Evolutionary conservation across 257 asterid species (phyloP).

Genomic region (Agastache rugosa): DNA sequence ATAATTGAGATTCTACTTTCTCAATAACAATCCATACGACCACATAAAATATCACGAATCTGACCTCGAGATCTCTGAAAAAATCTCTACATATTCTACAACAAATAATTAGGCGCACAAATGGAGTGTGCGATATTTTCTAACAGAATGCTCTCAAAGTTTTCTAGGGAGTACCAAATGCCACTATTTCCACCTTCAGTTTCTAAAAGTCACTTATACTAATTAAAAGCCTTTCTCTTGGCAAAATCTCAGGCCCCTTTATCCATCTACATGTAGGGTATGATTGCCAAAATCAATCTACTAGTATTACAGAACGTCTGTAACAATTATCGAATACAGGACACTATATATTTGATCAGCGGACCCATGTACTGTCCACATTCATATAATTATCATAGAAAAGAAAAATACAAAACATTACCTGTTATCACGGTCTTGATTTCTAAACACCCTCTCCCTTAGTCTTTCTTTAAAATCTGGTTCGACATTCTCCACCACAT

Average conservation of each 20-base stretch:
- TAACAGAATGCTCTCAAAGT: background rate
- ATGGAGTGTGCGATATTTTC: background rate
- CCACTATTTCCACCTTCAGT: background rate
- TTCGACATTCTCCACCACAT: slow-evolving; percentile 39
- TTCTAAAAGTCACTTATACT: background rate
- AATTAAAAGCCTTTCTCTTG: background rate
- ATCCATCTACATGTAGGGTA: background rate
- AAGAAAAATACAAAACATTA: slow-evolving; percentile 29
- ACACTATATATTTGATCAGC: background rate
- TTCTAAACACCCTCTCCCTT: slow-evolving; percentile 46
- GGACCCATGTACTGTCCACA: slow-evolving; percentile 11
- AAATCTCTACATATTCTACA: background rate
- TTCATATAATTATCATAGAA: background rate
- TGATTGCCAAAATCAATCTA: background rate
- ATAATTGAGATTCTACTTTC: background rate
- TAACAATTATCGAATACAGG: background rate
- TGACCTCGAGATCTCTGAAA: background rate
- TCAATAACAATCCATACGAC: background rate
- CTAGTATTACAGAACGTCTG: slow-evolving; percentile 8
- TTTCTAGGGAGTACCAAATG: slow-evolving; percentile 4
- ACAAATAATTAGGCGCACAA: slow-evolving; percentile 5
- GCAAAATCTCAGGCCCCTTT: background rate
- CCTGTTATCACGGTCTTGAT: slow-evolving; percentile 58
- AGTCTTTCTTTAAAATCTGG: slow-evolving; percentile 49
- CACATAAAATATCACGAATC: background rate